Conservation (phyloP, 257 asterid genomes). For the Paraleonurus japonicus region DNA sequence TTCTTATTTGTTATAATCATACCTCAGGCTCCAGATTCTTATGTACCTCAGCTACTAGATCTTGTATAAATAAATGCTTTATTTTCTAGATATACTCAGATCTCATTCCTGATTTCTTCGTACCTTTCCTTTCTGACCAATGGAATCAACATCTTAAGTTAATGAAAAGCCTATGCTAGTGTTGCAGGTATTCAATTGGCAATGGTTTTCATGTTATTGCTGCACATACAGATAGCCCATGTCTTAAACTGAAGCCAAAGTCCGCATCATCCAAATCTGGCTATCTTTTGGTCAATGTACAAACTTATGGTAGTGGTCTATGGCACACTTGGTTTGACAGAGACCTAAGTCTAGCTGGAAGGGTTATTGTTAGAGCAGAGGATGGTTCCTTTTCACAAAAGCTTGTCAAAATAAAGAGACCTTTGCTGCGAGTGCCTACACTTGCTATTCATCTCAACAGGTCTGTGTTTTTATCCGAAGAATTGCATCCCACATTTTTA, state of each 20-base stretch:
- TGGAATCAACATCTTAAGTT: slow-evolving; percentile 18
- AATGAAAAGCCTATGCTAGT: slow-evolving; percentile 29
- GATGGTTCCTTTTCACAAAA: slow-evolving; percentile 86
- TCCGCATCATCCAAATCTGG: slow-evolving; percentile 86
- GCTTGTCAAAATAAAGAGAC: slow-evolving; percentile 86
- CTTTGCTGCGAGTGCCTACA: slow-evolving; percentile 91
- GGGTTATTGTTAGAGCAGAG: slow-evolving; percentile 75
- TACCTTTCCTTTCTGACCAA: not conserved
- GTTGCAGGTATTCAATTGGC: slow-evolving; percentile 85
- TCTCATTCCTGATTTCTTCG: slow-evolving; percentile 6
- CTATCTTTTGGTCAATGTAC: slow-evolving; percentile 92
- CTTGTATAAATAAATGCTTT: not conserved
- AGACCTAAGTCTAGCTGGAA: slow-evolving; percentile 93
- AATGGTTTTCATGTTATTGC: slow-evolving; percentile 93
- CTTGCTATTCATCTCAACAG: slow-evolving; percentile 95
- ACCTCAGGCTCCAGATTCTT: slow-evolving; percentile 14
- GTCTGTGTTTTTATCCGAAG: slow-evolving; percentile 38
- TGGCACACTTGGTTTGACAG: slow-evolving; percentile 99
- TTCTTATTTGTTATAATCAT: slow-evolving; percentile 19
- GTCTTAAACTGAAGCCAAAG: slow-evolving; percentile 94
- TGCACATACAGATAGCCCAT: slow-evolving; percentile 99
- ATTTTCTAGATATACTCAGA: not conserved
- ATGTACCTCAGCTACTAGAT: slow-evolving; percentile 15
- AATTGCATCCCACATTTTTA: slow-evolving; percentile 8
- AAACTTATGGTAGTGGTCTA: slow-evolving; percentile 93